These are phyloP conservation scores for Colletotrichum sp. DNA, from an alignment of 2,329 filamentous ascomycete genomes.

Conservation along the genomic window DNA sequence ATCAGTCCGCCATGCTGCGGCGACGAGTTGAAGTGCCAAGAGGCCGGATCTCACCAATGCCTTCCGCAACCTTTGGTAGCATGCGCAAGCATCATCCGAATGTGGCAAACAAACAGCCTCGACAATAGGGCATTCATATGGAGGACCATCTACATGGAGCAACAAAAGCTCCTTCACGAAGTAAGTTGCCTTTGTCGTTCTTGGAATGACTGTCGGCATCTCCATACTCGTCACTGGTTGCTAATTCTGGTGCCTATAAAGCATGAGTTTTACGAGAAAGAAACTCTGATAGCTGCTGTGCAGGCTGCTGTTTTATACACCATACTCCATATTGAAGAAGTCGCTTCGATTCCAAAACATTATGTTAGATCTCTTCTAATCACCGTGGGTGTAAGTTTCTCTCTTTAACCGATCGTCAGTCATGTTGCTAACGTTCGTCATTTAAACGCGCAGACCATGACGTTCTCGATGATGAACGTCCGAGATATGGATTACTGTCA, in stretches of 20 bases:
- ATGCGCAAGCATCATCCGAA: neutral
- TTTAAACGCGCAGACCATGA: neutral
- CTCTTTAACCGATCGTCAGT: fast-evolving
- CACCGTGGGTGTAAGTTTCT: neutral
- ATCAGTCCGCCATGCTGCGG: neutral
- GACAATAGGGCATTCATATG: neutral
- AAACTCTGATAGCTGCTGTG: neutral
- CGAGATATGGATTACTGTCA: neutral
- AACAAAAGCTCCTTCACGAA: neutral
- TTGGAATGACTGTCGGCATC: fast-evolving
- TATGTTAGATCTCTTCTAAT: neutral
- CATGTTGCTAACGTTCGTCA: neutral
- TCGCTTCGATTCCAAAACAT: neutral
- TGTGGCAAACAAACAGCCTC: neutral
- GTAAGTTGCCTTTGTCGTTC: neutral
- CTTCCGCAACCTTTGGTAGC: neutral
- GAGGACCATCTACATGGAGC: neutral
- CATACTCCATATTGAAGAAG: neutral
- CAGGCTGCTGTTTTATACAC: neutral
- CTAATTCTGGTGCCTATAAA: neutral
- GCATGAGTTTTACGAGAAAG: neutral
- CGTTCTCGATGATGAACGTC: neutral
- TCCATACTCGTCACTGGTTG: fast-evolving
- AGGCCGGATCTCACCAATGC: neutral
- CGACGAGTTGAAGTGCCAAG: neutral